phyloP scores from a whole-genome alignment of 2,329 filamentous ascomycete genomes.

The Magnaporthales sp. region DNA sequence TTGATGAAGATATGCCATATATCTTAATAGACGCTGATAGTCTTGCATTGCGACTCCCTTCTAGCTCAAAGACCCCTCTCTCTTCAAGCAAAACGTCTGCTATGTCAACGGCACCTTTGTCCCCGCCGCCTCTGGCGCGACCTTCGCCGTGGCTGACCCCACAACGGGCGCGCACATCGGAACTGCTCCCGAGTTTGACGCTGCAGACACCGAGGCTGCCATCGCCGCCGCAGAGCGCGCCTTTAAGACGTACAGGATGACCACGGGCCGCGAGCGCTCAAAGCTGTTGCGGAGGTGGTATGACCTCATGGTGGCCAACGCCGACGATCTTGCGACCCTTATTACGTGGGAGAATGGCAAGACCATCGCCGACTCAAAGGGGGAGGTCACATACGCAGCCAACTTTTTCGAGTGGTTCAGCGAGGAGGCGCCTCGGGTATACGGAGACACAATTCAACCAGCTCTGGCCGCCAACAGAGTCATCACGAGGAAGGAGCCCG shows the following conservation, averaged over 20 bases:
- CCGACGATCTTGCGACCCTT: constrained; percentile 70
- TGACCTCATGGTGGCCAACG: constrained; percentile 68
- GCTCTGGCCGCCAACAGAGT: constrained; percentile 65
- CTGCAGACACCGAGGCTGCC: constrained; percentile 68
- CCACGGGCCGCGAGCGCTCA: constrained; percentile 65
- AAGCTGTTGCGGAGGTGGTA: constrained; percentile 74
- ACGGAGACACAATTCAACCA: constrained; percentile 68
- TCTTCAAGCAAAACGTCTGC: constrained; percentile 73
- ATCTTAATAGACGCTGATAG: background rate
- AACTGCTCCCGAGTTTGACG: constrained; percentile 75
- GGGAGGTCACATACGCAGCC: constrained; percentile 64
- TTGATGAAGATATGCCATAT: background rate
- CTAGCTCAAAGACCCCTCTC: constrained; percentile 69
- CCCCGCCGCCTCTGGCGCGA: constrained; percentile 75
- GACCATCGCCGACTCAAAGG: constrained; percentile 64
- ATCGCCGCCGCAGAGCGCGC: constrained; percentile 77
- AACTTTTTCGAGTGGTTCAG: constrained; percentile 76
- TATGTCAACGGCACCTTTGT: constrained; percentile 95
- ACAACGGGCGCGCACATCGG: constrained; percentile 75
- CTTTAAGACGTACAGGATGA: constrained; percentile 60
- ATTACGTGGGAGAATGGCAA: constrained; percentile 92
- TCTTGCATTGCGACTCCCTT: background rate
- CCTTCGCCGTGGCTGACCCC: constrained; percentile 83
- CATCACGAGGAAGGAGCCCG: constrained; percentile 71
- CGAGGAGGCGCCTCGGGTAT: constrained; percentile 65